These are phyloP conservation scores for Phaeotremella skinneri DNA, from an alignment of 768 basidiomycete species.

Conservation along the genomic window DNA sequence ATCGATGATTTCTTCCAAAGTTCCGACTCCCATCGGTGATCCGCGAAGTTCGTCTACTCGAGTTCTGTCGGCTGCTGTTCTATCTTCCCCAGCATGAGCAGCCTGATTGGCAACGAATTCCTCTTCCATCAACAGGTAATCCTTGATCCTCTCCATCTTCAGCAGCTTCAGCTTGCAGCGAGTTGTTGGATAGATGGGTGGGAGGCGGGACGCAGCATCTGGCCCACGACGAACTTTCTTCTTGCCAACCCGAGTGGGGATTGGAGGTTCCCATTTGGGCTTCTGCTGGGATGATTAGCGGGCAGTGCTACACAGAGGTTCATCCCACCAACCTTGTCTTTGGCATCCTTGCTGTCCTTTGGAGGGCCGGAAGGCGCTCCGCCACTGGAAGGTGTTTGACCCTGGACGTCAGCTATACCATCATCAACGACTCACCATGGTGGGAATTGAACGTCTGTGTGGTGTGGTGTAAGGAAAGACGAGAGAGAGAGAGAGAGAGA, in stretches of 20 bases:
- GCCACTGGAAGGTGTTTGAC: slow-evolving; percentile 49
- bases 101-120: slow-evolving; percentile 53
- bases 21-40: slow-evolving; percentile 96
- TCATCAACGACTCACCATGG: neutral
- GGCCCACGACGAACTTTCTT: slow-evolving; percentile 92
- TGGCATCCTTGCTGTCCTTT: slow-evolving; percentile 36
- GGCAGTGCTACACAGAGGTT: neutral
- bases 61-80: slow-evolving; percentile 90
- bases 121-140: slow-evolving; percentile 84
- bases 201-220: slow-evolving; percentile 82
- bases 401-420: slow-evolving; percentile 25
- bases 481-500: too few species aligned
- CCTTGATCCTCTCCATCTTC: slow-evolving; percentile 97
- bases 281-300: slow-evolving; percentile 38
- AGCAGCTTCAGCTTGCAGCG: slow-evolving; percentile 91
- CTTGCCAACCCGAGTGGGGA: slow-evolving; percentile 94
- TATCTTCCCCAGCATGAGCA: slow-evolving; percentile 67
- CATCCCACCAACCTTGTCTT: slow-evolving; percentile 39
- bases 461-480: too few species aligned
- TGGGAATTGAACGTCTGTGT: too few species aligned
- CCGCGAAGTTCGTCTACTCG: slow-evolving; percentile 93
- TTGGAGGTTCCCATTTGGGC: slow-evolving; percentile 96
- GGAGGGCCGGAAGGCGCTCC: slow-evolving; percentile 32
- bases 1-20: slow-evolving; percentile 79
- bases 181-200: slow-evolving; percentile 87